Conservation (phyloP, 306 rosid species). For the Acmispon strigosus region DNA sequence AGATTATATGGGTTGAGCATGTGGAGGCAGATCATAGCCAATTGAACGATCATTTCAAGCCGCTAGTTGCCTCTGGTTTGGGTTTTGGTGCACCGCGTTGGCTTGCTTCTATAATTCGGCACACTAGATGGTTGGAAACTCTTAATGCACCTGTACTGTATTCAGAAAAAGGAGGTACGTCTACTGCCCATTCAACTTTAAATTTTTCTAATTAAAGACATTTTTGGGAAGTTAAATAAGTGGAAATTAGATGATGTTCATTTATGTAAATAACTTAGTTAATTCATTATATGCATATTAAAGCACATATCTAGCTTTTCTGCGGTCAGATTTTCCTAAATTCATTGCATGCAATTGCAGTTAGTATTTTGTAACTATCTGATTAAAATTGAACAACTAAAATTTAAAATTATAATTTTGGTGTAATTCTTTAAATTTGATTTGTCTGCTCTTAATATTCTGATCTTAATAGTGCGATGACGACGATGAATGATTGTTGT, state of each 20-base stretch:
- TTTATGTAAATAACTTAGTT: no score
- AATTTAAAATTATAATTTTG: no score
- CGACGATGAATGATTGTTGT: not conserved
- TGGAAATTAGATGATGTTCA: no score
- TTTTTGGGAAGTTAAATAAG: no score
- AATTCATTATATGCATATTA: no score
- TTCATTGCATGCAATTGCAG: no score
- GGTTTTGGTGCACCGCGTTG: slow-evolving; percentile 57
- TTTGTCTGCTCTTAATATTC: no score
- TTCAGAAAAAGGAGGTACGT: slow-evolving; percentile 24
- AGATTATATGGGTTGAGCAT: slow-evolving; percentile 67
- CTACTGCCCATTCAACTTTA: not conserved
- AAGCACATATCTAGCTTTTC: no score
- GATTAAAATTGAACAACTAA: no score
- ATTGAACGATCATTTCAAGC: slow-evolving; percentile 16
- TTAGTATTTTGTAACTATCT: no score
- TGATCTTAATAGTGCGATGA: not conserved
- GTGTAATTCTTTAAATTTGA: not conserved
- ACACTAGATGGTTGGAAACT: slow-evolving; percentile 19
- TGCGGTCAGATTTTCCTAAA: no score
- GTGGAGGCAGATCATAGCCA: slow-evolving; percentile 34
- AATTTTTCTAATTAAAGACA: no score
- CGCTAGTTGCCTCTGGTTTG: slow-evolving; percentile 34
- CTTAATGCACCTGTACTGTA: not conserved
- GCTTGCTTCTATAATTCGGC: slow-evolving; percentile 30